Base-by-base conservation (phyloP, 495 filamentous ascomycete species). In the Mytilinidion resinicola region DNA sequence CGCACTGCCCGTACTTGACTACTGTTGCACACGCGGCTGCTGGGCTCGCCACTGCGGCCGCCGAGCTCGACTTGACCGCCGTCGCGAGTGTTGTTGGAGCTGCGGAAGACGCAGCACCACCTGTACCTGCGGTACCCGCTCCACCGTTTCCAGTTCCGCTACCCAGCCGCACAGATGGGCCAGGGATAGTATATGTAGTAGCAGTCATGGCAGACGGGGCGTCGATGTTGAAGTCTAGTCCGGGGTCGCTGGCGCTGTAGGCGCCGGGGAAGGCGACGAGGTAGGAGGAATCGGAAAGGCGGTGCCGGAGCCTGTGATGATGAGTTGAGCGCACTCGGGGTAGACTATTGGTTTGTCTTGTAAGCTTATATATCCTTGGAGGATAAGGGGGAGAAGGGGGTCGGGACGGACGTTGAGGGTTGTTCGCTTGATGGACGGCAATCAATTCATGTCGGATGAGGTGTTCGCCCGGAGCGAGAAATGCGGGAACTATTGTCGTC, bases 241-340 rank as follows among this genome's bases (percentile, higher is more conserved):
- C 65, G 21, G 59, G 65, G 38, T 62, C 61, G 6, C 52, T 30
- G 41, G 62, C 59, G 9, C 17, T 67, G 59, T 68, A 64, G 39
- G 60, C 63, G 9, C 67, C 70, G 9, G 71, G 68, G 65, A 74
- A 72, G 25, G 57, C 58, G 20, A 69, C 69, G 25, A 74, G 60
- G 56, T 25, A 42, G 52, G 62, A 66, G 30, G 73, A 65, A 9
- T 65, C 57, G 1, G 72, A 66, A 64, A 66, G 1, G 51, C 33
- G 37, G 63, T 61, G 11, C 74, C 74, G 34, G 61, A 59, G 15
- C 74, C 74, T 5, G 63, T 63, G 12, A 78, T 69, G 35, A 61
- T 71, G 21, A 78, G 49, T 61, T 78, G 73, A 4, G 75, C 76
- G 55, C 74, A 78, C 59, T 77, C 69, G 50, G 73, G 63, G 53